Percentiles rank a stretch among this genome's conserved stretches.
Conservation (phyloP, 129 eudicot genomes). For the Oenanthe sinensis region DNA sequence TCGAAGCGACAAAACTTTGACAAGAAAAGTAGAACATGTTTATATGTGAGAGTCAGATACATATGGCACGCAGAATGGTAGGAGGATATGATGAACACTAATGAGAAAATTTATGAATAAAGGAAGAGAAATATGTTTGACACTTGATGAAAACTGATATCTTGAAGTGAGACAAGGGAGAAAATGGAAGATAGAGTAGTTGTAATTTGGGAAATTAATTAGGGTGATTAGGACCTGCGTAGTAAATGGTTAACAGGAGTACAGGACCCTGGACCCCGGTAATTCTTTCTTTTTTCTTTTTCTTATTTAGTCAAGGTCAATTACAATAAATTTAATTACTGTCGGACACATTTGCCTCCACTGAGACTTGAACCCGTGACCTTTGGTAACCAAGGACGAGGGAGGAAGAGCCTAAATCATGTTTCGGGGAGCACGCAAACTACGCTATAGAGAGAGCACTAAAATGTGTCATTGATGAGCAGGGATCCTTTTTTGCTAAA, state of each 20-base stretch:
- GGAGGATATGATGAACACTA: not conserved
- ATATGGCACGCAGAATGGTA: not conserved
- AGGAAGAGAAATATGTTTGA: not conserved
- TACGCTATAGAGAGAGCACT: not conserved
- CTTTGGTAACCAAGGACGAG: too few relatives aligned
- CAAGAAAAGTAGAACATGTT: not conserved
- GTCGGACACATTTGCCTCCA: not conserved
- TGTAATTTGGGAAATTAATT: not conserved
- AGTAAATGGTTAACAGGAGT: not conserved
- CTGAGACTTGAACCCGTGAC: not conserved
- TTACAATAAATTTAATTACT: not conserved
- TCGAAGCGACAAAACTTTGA: not conserved
- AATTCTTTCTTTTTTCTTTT: not conserved
- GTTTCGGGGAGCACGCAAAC: not conserved
- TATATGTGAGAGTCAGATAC: not conserved
- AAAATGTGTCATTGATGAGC: not conserved
- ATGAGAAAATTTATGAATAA: not conserved
- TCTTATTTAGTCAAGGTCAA: not conserved
- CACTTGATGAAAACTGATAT: not conserved
- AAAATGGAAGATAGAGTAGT: not conserved
- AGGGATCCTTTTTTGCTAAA: not conserved
- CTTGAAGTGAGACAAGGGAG: not conserved
- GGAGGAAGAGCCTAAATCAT: too few relatives aligned
- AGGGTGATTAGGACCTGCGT: not conserved
- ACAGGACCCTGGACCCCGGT: not conserved